A percentile compares a stretch with the other conserved stretches of the same genome.
Evolutionary conservation across 164 flowering plant species (phyloP).

Genomic region (Chimonanthus praecox): DNA sequence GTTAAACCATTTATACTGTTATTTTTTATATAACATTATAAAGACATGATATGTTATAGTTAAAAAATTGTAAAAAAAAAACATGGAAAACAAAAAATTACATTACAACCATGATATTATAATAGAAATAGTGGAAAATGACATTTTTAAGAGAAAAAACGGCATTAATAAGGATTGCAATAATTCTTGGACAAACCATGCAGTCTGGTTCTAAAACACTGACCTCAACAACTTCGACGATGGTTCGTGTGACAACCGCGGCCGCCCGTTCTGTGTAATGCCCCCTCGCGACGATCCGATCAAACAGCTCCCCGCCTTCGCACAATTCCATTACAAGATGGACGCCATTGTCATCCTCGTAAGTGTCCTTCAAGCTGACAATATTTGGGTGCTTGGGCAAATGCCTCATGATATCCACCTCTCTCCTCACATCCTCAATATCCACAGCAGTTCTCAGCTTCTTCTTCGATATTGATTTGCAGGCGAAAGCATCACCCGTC

Average conservation of each 20-base stretch:
- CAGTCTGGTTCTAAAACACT: conserved; percentile 2
- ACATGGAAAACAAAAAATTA: background rate
- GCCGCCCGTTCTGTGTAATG: conserved; percentile 91
- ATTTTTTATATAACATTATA: too few relatives aligned
- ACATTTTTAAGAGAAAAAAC: too few relatives aligned
- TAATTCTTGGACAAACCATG: background rate
- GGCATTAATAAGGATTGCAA: too few relatives aligned
- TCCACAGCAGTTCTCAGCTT: conserved; percentile 73
- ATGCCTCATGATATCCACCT: conserved; percentile 79
- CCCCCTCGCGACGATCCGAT: conserved; percentile 81
- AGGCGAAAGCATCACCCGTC: conserved; percentile 50
- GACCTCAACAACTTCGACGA: conserved; percentile 88
- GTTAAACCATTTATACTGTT: too few relatives aligned
- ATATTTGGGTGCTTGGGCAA: conserved; percentile 73
- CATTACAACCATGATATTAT: background rate
- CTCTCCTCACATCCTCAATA: conserved; percentile 83
- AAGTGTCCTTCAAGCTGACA: conserved; percentile 69
- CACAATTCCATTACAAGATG: conserved; percentile 91
- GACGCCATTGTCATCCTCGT: conserved; percentile 77
- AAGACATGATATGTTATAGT: too few relatives aligned
- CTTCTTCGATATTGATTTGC: conserved; percentile 87
- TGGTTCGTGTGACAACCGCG: conserved; percentile 63
- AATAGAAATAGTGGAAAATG: background rate
- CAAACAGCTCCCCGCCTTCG: conserved; percentile 88
- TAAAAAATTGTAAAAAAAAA: too few relatives aligned